These are phyloP conservation scores for Piloderma croceum DNA, from an alignment of 768 basidiomycete species.

Conservation along the genomic window DNA sequence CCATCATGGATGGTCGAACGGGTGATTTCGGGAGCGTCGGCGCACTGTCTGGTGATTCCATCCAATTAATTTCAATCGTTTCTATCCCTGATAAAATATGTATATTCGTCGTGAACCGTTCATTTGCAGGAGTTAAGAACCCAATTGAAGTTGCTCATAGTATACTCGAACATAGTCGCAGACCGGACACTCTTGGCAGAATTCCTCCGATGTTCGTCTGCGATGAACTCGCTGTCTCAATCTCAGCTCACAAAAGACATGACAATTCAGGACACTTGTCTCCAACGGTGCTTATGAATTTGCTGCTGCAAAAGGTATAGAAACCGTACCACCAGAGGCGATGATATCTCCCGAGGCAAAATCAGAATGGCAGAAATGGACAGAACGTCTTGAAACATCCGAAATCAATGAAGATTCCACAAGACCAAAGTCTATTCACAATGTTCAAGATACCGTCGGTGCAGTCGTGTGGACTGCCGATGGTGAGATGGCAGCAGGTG, in stretches of 20 bases:
- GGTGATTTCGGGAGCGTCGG: conserved; percentile 67
- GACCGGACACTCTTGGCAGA: conserved; percentile 50
- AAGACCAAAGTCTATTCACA: conserved; percentile 16
- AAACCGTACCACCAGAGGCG: conserved; percentile 35
- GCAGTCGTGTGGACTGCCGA: conserved; percentile 53
- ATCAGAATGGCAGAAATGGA: conserved; percentile 61
- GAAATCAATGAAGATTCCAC: conserved; percentile 3
- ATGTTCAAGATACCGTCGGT: conserved; percentile 72
- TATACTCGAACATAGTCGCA: conserved; percentile 49
- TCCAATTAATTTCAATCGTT: no score
- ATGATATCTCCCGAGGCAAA: conserved; percentile 47
- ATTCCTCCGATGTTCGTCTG: conserved; percentile 60
- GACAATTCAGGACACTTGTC: conserved; percentile 48
- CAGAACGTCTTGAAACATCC: conserved; percentile 30
- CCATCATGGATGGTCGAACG: conserved; percentile 49
- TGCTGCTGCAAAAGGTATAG: conserved; percentile 30
- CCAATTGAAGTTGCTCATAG: conserved; percentile 58
- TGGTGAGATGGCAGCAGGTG: conserved; percentile 58
- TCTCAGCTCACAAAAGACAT: neutral
- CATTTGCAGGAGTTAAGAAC: conserved; percentile 53
- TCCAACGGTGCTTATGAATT: conserved; percentile 57
- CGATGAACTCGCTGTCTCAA: conserved; percentile 4
- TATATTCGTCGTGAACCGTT: neutral
- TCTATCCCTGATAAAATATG: neutral
- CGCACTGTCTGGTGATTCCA: conserved; percentile 56